phyloP scores from a whole-genome alignment of 257 asterid genomes.

The Solanum ossicruentum region DNA sequence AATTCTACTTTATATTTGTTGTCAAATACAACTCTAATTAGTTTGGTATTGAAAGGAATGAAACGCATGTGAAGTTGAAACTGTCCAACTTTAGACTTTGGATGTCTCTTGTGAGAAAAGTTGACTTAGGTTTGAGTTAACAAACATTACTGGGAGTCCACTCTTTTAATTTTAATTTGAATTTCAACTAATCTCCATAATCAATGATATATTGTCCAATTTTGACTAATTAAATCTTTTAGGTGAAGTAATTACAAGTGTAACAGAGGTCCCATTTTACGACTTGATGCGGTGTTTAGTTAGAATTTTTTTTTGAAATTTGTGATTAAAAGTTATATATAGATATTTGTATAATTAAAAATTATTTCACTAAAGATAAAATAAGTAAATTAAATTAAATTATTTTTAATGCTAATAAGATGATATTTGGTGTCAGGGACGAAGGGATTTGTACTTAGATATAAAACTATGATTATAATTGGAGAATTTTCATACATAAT shows the following conservation, averaged over 20 bases:
- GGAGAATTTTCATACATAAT: too few relatives aligned
- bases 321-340: too few relatives aligned
- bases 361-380: too few relatives aligned
- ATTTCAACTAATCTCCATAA: background rate
- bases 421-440: too few relatives aligned
- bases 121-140: background rate
- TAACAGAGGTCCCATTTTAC: background rate
- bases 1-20: background rate
- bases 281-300: too few relatives aligned
- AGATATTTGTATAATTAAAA: too few relatives aligned
- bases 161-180: background rate
- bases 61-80: background rate
- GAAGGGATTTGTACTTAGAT: too few relatives aligned
- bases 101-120: background rate
- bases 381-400: too few relatives aligned
- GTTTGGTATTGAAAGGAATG: background rate
- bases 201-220: background rate
- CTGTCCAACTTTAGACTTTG: background rate
- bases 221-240: background rate
- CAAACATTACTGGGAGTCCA: background rate
- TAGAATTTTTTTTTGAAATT: too few relatives aligned
- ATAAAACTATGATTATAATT: too few relatives aligned
- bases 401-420: too few relatives aligned
- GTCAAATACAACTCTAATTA: background rate
- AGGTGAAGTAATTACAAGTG: background rate